Base-by-base conservation (phyloP, 2,329 filamentous ascomycete genomes). In the Colletotrichum viniferum region DNA sequence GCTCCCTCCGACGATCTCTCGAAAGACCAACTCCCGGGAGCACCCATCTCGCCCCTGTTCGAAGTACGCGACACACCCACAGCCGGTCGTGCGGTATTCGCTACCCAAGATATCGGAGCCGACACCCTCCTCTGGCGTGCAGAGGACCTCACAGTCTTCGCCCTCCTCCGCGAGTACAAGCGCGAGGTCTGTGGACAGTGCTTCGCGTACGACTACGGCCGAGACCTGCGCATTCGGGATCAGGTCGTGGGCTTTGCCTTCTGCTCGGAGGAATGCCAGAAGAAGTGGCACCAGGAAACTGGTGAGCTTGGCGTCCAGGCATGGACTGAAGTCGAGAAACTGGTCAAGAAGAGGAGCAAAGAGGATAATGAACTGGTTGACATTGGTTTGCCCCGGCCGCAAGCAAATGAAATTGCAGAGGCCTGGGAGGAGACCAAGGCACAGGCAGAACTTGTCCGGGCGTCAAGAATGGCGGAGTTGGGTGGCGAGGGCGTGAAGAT, bases 181-280 rank as follows among this genome's bases (percentile, higher is more conserved):
- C 73, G 73, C n/a, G 73, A 75, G 32, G 73, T 75, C 38, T 75
- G 73, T 43, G 69, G 69, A 7, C 69, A 68, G 63, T 75, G 73
- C 56, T 75, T 75, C 16, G 56, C 30, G 7, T 75, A 75, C 43
- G 69, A 75, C 56, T 67, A 68, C 56, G 73, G 73, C 63, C 36
- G 69, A 26, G 69, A 68, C 63, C 34, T 75, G 62, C 7, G 24
- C 12, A 34, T 73, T 12, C 69, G 70, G 13, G 73, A 75, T 56
- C 36, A 56, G 18, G n/a, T 55, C 32, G 72, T 74, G 10, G 73
- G 73, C 5, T 75, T 75, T 24, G 73, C 63, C 12, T 75, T 75
- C 32, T 75, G 73, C 38, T 75, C 73, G 16, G 16, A 18, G 5
- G 69, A 55, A 8, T 75, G 73, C 8, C 73, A 30, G 30, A 12